phyloP scores from a whole-genome alignment of 228 moss, liverwort and hornwort genomes.

The Sphagnum fallax region DNA sequence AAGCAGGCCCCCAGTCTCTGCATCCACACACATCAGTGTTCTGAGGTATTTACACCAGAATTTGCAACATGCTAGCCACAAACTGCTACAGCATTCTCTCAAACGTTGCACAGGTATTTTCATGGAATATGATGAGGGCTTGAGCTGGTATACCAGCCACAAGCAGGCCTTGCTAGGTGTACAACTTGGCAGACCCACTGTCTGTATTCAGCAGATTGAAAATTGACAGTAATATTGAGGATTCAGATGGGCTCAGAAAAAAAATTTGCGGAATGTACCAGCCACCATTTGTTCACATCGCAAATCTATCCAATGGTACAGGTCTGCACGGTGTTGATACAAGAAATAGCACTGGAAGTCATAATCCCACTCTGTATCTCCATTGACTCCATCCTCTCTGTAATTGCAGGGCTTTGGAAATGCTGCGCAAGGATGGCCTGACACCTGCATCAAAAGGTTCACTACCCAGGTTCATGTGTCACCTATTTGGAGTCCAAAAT shows the following conservation, averaged over 20 bases:
- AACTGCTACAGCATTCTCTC: no score
- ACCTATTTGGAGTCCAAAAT: no score
- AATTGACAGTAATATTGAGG: neutral
- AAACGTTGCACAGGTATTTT: no score
- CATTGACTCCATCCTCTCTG: neutral
- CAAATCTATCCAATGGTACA: constrained; percentile 40
- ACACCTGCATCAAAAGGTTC: constrained; percentile 15
- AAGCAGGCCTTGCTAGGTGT: no score
- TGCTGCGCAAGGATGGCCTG: constrained; percentile 25
- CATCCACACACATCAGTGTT: constrained; percentile 11
- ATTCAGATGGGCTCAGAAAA: neutral
- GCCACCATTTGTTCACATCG: constrained; percentile 50
- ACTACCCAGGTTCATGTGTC: no score
- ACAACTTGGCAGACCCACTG: neutral
- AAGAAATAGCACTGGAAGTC: constrained; percentile 44
- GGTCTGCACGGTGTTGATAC: constrained; percentile 19
- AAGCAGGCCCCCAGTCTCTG: constrained; percentile 64
- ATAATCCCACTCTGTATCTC: constrained; percentile 17
- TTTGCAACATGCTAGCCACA: no score
- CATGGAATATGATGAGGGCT: no score
- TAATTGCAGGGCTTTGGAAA: constrained; percentile 10
- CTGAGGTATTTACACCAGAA: constrained; percentile 13
- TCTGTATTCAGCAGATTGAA: no score
- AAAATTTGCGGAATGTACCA: constrained; percentile 5
- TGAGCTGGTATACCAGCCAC: no score